Percentiles rank a stretch among this genome's conserved stretches.
Evolutionary conservation across 1,139 yeast species (phyloP).

Genomic region (Hansenula sp.): DNA sequence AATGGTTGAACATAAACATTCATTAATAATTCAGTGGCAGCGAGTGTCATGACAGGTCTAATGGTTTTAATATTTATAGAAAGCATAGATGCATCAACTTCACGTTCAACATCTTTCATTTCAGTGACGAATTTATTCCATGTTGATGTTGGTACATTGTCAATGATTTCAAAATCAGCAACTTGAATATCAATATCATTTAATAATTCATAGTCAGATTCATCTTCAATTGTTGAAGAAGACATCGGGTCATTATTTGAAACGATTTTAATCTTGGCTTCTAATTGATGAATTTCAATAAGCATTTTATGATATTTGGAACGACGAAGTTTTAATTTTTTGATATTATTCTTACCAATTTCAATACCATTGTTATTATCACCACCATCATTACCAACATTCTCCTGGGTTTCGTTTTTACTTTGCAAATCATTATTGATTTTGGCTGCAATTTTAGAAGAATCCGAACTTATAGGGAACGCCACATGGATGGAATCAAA

Average conservation of each 20-base stretch:
- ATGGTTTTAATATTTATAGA: constrained; percentile 51
- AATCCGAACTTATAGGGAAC: constrained; percentile 47
- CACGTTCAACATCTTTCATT: constrained; percentile 63
- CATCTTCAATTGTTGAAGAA: constrained; percentile 13
- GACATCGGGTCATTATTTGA: constrained; percentile 43
- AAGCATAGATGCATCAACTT: constrained; percentile 65
- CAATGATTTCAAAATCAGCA: constrained; percentile 59
- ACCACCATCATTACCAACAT: constrained; percentile 17
- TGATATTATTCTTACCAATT: constrained; percentile 23
- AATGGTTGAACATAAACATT: constrained; percentile 63
- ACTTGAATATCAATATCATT: constrained; percentile 42
- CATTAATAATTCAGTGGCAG: constrained; percentile 67
- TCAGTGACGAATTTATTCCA: constrained; percentile 86
- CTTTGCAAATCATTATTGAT: constrained; percentile 46
- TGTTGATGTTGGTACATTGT: constrained; percentile 81
- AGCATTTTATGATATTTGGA: constrained; percentile 62
- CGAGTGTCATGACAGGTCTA: constrained; percentile 60
- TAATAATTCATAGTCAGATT: constrained; percentile 41
- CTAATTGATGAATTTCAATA: constrained; percentile 52
- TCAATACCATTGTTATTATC: constrained; percentile 17
- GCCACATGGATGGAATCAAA: constrained; percentile 74
- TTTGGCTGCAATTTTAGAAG: constrained; percentile 43
- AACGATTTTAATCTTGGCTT: constrained; percentile 41
- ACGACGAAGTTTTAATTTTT: constrained; percentile 56
- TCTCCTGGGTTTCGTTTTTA: constrained; percentile 15